These are phyloP conservation scores for Solanum hybrid DNA, from an alignment of 305 asterid species.

Conservation along the genomic window DNA sequence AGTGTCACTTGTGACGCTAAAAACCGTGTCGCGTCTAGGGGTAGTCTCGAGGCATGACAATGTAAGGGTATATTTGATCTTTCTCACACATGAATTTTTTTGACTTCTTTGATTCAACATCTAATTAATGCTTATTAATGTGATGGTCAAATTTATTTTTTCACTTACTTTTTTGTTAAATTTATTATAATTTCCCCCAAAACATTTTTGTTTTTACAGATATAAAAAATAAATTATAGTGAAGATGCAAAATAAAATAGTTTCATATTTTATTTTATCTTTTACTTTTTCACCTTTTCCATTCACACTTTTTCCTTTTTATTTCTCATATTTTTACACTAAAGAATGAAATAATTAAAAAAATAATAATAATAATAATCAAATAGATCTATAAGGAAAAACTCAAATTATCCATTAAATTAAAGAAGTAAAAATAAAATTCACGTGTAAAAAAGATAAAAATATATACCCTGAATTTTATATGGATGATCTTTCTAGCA, in stretches of 20 bases:
- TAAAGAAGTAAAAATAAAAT: too few species aligned
- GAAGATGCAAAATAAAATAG: neutral
- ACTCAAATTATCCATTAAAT: too few species aligned
- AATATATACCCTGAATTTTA: too few species aligned
- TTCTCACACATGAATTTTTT: neutral
- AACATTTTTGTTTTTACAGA: too few species aligned
- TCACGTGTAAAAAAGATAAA: too few species aligned
- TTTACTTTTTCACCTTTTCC: neutral
- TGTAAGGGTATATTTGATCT: neutral
- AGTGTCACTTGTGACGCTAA: neutral
- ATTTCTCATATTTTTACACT: neutral
- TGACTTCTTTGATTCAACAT: neutral
- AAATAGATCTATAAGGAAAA: too few species aligned
- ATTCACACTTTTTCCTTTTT: neutral
- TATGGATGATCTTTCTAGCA: too few species aligned
- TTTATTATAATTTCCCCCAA: neutral
- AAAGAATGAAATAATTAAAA: neutral
- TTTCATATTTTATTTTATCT: too few species aligned
- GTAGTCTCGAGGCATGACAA: neutral
- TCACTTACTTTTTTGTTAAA: neutral
- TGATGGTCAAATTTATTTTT: neutral
- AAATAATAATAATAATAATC: too few species aligned
- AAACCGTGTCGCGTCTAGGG: neutral
- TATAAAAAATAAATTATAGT: neutral
- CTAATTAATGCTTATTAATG: neutral